Base-by-base conservation (phyloP, 2,329 filamentous ascomycete species). In the Pseudocercospora eumusae region DNA sequence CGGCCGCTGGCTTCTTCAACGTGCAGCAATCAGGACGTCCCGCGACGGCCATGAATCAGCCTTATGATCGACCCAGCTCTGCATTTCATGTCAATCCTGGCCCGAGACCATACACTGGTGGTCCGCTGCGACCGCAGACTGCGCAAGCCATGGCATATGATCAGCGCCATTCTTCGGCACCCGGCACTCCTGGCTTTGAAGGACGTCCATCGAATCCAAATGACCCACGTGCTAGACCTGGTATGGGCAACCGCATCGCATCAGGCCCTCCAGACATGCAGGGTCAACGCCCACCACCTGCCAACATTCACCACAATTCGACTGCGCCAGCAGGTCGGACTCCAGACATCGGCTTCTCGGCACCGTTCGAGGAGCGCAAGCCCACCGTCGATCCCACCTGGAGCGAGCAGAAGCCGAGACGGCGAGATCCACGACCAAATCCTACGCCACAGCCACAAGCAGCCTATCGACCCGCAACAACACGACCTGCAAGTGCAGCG, bases 21-120 rank as follows among this genome's bases (percentile, higher is more conserved):
- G 59, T 64, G 5, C 63, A 64, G 13, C 64, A 64, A 50, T 61
- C 62, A 15, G 64, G 63, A 11, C 62, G 68, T 47, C 71, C 71
- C 18, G 66, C 70, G 4, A 79, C 81, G 9, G 79, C 79, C 27
- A 67, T 70, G 21, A 69, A 57, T 81, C 53, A 59, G n/a, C 82
- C 66, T 79, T 83, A 84, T 82, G 68, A 83, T 81, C 66, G 83
- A 76, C 70, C 80, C 45, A 77, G 74, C 13, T 80, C 80, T 15
- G 81, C 82, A 4, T 84, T 84, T 73, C 80, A 80, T 50, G 76
- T 84, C 63, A 79, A 79, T 64, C 79, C 54, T 18, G 28, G 44
- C 11, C 49, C 58, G 15, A 60, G 68, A 18, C 66, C 67, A 18
- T 68, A 69, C 52, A 44, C 58, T 11, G 57, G 53, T 13, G 63